Evolutionary conservation across 2,329 filamentous ascomycete species (phyloP), one percentile per base, ranked within the genome.

Genomic region (Penicillium sp.): DNA sequence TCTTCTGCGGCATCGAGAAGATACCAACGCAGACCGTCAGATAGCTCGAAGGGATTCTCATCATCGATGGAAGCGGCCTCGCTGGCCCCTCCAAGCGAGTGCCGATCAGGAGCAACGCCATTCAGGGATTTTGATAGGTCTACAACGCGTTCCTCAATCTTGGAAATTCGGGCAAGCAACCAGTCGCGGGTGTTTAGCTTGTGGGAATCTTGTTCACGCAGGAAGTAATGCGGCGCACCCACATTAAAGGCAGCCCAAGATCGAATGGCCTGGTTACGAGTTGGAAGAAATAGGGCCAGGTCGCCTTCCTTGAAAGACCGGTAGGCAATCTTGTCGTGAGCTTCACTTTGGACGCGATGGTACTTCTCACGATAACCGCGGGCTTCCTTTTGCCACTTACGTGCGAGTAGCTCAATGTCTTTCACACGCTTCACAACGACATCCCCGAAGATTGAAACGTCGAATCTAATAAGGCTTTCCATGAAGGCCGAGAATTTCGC

Each of bases 191-290:
- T 88, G 29, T 88, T 86, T 6, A 99, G 80, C 59, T 91, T 88
- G 75, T 99, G 96, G 1, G 83, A 84, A 66, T 98, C 93, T 72
- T 96, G 90, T 74, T 99, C 95, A 35, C 92, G 90, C 3, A 99
- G 82, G 78, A 99, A 99, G 78, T 95, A 98, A 73, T 99, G 95
- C 9, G 95, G 95, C 58, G 93, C 96, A 1, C 93, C 93, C 31
- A 99, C 90, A 68, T 99, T 99, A 82, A 99, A 99, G 0, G 95
- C 95, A 5, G 95, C 95, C 95, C 95, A 99, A 0, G 95, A 93
- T 16, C 93, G 90, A 4, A 92, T 95, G 37, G 90, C 90, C 75
- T 98, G 93, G 71, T 97, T 98, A 35, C 93, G 84, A 0, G 95
- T 99, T 0, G 95, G 95, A 42, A 99, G 78, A 78, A 99, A 99